phyloP scores from a whole-genome alignment of 2,329 filamentous ascomycete genomes.

The Mycogone perniciosa region DNA sequence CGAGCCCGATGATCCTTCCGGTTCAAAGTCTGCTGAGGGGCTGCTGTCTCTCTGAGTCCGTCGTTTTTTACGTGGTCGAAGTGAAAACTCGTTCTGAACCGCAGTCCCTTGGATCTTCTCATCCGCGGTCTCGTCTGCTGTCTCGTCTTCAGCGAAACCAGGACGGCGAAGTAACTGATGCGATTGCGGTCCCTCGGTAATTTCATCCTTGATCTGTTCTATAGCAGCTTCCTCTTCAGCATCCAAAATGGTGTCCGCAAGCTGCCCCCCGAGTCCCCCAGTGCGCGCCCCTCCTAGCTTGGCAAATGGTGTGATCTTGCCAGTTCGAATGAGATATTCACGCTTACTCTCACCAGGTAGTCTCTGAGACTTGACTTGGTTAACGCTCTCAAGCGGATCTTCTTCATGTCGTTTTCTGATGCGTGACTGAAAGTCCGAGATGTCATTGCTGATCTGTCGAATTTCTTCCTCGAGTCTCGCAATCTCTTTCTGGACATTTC shows the following conservation, averaged over 20 bases:
- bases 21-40: slow-evolving; percentile 44
- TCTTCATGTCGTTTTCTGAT: slow-evolving; percentile 67
- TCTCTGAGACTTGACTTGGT: slow-evolving; percentile 47
- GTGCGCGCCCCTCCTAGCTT: slow-evolving; percentile 62
- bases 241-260: slow-evolving; percentile 73
- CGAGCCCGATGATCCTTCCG: slow-evolving; percentile 25
- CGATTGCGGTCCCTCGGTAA: slow-evolving; percentile 48
- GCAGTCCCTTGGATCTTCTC: slow-evolving; percentile 15
- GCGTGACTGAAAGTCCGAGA: slow-evolving; percentile 72
- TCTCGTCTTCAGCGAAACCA: slow-evolving; percentile 51
- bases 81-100: slow-evolving; percentile 48
- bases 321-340: slow-evolving; percentile 88
- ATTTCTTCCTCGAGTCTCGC: slow-evolving; percentile 60
- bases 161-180: slow-evolving; percentile 69
- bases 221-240: slow-evolving; percentile 64
- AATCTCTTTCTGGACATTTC: slow-evolving; percentile 59
- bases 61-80: slow-evolving; percentile 53
- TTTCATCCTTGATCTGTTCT: slow-evolving; percentile 33
- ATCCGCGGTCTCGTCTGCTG: not conserved
- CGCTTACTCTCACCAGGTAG: slow-evolving; percentile 76
- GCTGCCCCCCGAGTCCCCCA: slow-evolving; percentile 57
- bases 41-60: slow-evolving; percentile 31
- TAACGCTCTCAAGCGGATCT: slow-evolving; percentile 36
- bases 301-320: slow-evolving; percentile 95
- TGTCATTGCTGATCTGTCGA: slow-evolving; percentile 59